Base-by-base conservation (phyloP, 805 yeast species). In the Blastobotrys terrestris region DNA sequence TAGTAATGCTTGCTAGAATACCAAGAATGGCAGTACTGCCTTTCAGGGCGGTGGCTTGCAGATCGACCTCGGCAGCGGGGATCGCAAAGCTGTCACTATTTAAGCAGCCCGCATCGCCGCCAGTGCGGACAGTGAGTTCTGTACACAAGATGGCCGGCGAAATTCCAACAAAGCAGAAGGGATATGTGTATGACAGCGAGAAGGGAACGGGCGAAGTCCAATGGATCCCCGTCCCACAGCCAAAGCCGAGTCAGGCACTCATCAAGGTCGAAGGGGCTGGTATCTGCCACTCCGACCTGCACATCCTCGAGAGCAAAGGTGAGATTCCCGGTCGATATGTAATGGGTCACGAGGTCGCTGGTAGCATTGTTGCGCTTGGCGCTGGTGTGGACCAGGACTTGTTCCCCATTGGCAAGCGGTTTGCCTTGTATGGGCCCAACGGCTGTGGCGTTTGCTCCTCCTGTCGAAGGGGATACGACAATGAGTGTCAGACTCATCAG, bases 291-390 rank as follows among this genome's bases (percentile, higher is more conserved):
- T 85, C 95, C 42, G 95, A 87, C 66, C 78, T 87, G 69, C 95
- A 87, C 75, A 94, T 91, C 48, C 85, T 90, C 88, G 79, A 84
- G 66, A 94, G 94, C 67, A 95, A 87, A 72, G 87, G 92, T 91
- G 90, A 91, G 47, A 73, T 83, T 56, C 89, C 90, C 16, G 40
- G 19, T 2, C 43, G 59, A 21, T 72, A 83, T 61, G 88, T 85
- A 50, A 90, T 89, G 59, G 92, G 92, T 62, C 92, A 85, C 71
- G 92, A 85, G 72, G 91, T 90, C 72, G 88, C 89, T 20, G 92
- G 91, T 66, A 76, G 77, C 48, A 90, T 85, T 58, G 91, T 84
- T 55, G 88, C 81, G 52, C 73, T 77, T 63, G 92, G 91, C 60
- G 70, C 73, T 45, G 75, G 77, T 61, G 91, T 85, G 54, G 72